phyloP scores from a whole-genome alignment of 2,329 filamentous ascomycete genomes.

The Geosmithia morbida region DNA sequence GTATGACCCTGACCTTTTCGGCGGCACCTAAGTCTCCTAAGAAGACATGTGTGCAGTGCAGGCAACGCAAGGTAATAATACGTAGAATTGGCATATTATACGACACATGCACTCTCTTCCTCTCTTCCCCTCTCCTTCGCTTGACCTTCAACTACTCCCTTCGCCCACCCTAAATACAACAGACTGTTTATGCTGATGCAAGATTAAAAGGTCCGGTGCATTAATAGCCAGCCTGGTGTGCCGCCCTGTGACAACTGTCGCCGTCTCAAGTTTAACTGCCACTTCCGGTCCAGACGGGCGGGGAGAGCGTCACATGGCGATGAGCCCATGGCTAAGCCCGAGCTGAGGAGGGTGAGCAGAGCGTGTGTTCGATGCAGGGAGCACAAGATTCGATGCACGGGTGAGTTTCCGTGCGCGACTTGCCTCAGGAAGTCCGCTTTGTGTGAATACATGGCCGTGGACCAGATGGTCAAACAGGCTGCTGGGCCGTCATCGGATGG shows the following conservation, averaged over 20 bases:
- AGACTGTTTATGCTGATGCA: neutral
- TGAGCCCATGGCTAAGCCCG: neutral
- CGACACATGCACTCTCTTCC: neutral
- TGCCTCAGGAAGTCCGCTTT: constrained; percentile 1
- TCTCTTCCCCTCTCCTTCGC: neutral
- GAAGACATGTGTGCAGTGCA: constrained; percentile 2
- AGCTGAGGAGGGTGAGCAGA: constrained; percentile 2
- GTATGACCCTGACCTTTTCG: constrained; percentile 1
- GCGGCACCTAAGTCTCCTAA: constrained; percentile 1
- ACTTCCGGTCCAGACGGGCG: neutral
- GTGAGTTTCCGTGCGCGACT: constrained; percentile 1
- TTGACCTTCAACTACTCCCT: neutral
- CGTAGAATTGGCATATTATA: neutral
- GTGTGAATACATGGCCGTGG: constrained; percentile 1
- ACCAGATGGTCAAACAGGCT: neutral
- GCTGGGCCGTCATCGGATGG: neutral
- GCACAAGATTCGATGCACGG: constrained; percentile 4
- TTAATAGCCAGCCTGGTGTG: neutral
- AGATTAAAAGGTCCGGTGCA: neutral
- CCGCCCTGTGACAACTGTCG: constrained; percentile 3
- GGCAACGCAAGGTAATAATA: constrained; percentile 1
- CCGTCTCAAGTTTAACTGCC: constrained; percentile 1
- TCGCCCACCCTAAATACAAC: neutral
- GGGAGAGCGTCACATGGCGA: neutral
- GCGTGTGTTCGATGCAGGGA: constrained; percentile 2